Conservation (phyloP, 306 rosid species). For the Hippophae gyantsensis region DNA sequence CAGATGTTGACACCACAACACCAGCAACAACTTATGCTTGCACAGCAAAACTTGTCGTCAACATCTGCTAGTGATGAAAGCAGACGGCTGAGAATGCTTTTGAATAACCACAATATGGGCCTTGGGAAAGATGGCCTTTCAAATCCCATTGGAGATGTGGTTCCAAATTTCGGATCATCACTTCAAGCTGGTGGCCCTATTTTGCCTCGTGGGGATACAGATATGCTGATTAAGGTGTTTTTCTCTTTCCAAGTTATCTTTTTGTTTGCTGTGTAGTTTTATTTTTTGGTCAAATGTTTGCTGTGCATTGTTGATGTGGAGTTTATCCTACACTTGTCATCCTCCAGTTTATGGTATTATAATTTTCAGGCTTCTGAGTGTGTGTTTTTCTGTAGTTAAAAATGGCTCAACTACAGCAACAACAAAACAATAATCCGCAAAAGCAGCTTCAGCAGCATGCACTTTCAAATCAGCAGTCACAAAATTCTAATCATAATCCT, state of each 20-base stretch:
- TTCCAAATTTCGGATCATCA: slow-evolving; percentile 74
- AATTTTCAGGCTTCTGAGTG: slow-evolving; percentile 17
- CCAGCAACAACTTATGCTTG: slow-evolving; percentile 87
- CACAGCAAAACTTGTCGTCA: slow-evolving; percentile 83
- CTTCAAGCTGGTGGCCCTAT: slow-evolving; percentile 71
- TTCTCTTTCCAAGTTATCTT: slow-evolving; percentile 7
- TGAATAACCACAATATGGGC: slow-evolving; percentile 49
- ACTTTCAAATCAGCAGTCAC: slow-evolving; percentile 83
- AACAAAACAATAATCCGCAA: slow-evolving; percentile 36
- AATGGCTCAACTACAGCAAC: slow-evolving; percentile 77
- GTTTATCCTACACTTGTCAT: background rate
- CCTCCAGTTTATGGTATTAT: slow-evolving; percentile 4
- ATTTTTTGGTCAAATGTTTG: no score
- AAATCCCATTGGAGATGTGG: slow-evolving; percentile 72
- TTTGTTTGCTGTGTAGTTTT: background rate
- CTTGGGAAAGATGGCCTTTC: slow-evolving; percentile 67
- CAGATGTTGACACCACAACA: slow-evolving; percentile 95
- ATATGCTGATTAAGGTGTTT: slow-evolving; percentile 67
- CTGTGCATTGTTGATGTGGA: slow-evolving; percentile 1
- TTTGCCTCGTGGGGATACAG: slow-evolving; percentile 75
- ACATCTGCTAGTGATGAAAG: slow-evolving; percentile 73
- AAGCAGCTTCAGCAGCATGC: slow-evolving; percentile 78
- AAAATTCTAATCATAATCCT: slow-evolving; percentile 59
- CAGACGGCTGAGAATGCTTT: slow-evolving; percentile 78
- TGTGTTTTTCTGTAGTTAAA: slow-evolving; percentile 45